These are phyloP conservation scores for Asterophora lycoperdoides DNA, from an alignment of 768 basidiomycete genomes.

Conservation along the genomic window DNA sequence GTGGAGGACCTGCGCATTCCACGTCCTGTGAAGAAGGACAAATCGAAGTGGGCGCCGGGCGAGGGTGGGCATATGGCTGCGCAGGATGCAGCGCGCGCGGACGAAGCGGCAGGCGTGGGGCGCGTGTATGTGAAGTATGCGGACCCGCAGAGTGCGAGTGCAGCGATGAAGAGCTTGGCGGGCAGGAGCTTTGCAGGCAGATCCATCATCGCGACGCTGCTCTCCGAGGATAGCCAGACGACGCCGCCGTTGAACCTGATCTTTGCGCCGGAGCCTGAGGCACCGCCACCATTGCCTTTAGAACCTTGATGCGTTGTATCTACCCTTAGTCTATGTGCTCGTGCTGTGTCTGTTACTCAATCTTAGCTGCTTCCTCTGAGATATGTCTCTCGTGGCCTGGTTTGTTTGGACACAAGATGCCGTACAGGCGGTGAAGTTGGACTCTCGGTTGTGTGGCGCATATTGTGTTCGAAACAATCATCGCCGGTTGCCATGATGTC, in stretches of 20 bases:
- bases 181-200: slow-evolving; percentile 85
- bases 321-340: slow-evolving; percentile 4
- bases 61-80: slow-evolving; percentile 57
- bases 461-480: no score
- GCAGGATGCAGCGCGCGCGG: slow-evolving; percentile 64
- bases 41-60: slow-evolving; percentile 67
- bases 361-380: neutral
- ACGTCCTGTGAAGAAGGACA: slow-evolving; percentile 83
- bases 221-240: slow-evolving; percentile 80
- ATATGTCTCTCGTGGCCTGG: no score
- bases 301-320: slow-evolving; percentile 1
- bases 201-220: slow-evolving; percentile 81
- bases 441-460: no score
- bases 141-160: slow-evolving; percentile 54
- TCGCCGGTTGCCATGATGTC: no score
- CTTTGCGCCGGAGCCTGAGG: slow-evolving; percentile 81
- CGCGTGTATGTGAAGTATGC: slow-evolving; percentile 91
- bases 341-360: neutral
- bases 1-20: slow-evolving; percentile 89
- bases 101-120: slow-evolving; percentile 91
- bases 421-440: no score
- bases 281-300: slow-evolving; percentile 68
- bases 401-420: no score
- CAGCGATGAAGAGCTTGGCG: slow-evolving; percentile 81
- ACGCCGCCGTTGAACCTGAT: slow-evolving; percentile 79